phyloP scores from a whole-genome alignment of 2,329 filamentous ascomycete species.

The Sporothrix pseudoabietina region DNA sequence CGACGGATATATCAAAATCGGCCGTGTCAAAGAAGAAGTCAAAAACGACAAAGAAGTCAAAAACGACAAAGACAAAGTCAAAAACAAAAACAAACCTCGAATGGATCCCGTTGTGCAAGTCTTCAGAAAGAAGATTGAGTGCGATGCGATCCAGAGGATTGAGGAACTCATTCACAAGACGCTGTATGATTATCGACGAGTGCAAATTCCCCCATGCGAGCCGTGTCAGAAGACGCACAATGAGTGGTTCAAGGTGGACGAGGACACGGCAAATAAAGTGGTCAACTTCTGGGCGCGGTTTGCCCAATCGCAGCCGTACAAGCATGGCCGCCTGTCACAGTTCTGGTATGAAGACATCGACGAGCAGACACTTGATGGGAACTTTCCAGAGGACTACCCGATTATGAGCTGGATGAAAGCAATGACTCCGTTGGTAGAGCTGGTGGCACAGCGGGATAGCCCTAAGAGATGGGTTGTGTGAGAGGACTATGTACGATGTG shows the following conservation, averaged over 20 bases:
- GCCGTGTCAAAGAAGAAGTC: not conserved
- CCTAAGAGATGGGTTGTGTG: not conserved
- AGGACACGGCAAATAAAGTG: not conserved
- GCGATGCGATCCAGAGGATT: slow-evolving; percentile 8
- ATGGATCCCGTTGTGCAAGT: not conserved
- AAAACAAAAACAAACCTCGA: not conserved
- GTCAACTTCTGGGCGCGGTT: slow-evolving; percentile 7
- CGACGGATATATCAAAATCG: not conserved
- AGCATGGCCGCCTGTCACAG: not conserved
- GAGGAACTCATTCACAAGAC: not conserved
- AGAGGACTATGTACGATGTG: not conserved
- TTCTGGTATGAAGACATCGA: slow-evolving; percentile 5
- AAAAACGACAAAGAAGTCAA: not conserved
- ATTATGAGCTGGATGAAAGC: slow-evolving; percentile 1
- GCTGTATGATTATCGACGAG: not conserved
- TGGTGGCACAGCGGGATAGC: not conserved
- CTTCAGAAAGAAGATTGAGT: not conserved
- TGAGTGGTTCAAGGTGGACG: slow-evolving; percentile 9
- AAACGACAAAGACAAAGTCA: not conserved
- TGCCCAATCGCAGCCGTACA: not conserved
- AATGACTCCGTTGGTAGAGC: not conserved
- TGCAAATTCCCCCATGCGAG: slow-evolving; percentile 1
- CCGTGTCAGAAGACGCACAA: not conserved
- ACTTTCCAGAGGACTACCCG: not conserved
- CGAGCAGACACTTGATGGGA: not conserved